Conservation (phyloP, 2,329 filamentous ascomycete genomes). For the Pseudofabraea citricarpa region DNA sequence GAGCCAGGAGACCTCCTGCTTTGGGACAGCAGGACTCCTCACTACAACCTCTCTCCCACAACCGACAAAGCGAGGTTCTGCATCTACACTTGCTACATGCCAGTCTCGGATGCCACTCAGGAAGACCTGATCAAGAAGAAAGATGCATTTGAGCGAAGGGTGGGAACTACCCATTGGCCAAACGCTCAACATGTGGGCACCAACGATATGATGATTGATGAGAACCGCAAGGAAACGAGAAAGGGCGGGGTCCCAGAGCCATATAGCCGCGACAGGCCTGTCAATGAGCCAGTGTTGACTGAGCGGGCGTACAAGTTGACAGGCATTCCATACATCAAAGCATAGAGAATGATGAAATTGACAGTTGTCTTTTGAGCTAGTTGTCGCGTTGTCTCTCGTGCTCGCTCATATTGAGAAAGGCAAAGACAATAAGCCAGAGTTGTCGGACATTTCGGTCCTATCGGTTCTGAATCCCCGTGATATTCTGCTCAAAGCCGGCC, state of each 20-base stretch:
- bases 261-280: too few relatives aligned
- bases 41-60: conserved; percentile 35
- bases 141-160: conserved; percentile 31
- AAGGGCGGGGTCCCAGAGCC: conserved; percentile 30
- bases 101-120: conserved; percentile 31
- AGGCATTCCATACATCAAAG: conserved; percentile 41
- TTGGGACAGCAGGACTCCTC: conserved; percentile 34
- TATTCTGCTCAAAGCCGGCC: too few relatives aligned
- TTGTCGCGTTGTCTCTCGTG: too few relatives aligned
- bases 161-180: conserved; percentile 37
- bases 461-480: too few relatives aligned
- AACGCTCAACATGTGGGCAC: conserved; percentile 25
- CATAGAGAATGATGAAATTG: too few relatives aligned
- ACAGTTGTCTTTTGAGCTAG: too few relatives aligned
- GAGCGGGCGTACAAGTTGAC: conserved; percentile 40
- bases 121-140: conserved; percentile 37
- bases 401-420: too few relatives aligned
- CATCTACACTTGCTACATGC: conserved; percentile 36
- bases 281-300: conserved; percentile 32
- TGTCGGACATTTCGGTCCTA: too few relatives aligned
- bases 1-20: conserved; percentile 20
- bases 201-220: conserved; percentile 30
- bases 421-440: too few relatives aligned
- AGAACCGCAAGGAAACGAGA: conserved; percentile 32
- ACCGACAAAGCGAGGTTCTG: conserved; percentile 27